Base-by-base conservation (phyloP, 164 flowering plant genomes). In the Euptelea pleiosperma region DNA sequence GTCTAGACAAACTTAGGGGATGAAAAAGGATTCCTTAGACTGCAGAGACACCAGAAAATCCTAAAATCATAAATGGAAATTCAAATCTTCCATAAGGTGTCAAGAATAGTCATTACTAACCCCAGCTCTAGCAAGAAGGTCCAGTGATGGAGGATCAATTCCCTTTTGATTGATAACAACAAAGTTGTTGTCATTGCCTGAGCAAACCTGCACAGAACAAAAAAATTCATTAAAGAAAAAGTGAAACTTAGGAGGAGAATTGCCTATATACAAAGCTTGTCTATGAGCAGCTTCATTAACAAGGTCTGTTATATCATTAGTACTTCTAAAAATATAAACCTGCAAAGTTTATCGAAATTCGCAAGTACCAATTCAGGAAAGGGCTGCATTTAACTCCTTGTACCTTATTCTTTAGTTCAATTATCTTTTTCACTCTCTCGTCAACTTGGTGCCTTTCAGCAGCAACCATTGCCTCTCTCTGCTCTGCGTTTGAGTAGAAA, bases 391-490 rank as follows among this genome's bases (percentile, higher is more conserved):
- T 31, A n/a, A 18, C 55, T 42, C 2, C 9, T 1, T 8, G 1
- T 29, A 86, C 99, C 93, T 91, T 79, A 51, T 85, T 83, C 67
- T 94, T 94, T 31, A 94, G 74, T 34, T 88, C 99, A 72, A 94
- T 89, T 31, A 94, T 91, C 64, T 80, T 94, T 48, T 64, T 58
- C 12, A 94, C 96, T 74, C 85, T 89, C 68, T 91, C 96, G 70
- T 94, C 96, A 71, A 94, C 99, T 58, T 83, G 84, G 16, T 82
- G 93, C 76, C 99, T 83, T 70, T 94, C 99, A 58, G 99, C 99
- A 29, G 84, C 79, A 69, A 94, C 90, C 99, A 94, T 94, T 40
- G 91, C 96, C 61, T 94, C 99, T 66, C 99, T 86, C 73, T 94
- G 97, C 62, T 88, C 96, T 11, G 99, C 97, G 67, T 79, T 91